Conservation (phyloP, 495 filamentous ascomycete species). For the Penicillium turbatum region DNA sequence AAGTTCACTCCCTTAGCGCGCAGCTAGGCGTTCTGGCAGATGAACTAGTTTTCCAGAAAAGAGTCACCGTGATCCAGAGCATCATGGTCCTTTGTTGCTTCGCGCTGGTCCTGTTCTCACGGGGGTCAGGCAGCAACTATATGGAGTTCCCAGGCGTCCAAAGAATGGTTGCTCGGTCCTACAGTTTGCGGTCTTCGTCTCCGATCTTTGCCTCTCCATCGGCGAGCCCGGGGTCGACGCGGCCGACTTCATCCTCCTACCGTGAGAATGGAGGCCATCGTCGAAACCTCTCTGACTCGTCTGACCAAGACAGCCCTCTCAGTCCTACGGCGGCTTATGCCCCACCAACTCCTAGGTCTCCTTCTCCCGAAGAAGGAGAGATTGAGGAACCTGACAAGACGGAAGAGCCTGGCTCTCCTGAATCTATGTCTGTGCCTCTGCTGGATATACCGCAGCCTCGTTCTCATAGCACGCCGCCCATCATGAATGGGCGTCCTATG, state of each 20-base stretch:
- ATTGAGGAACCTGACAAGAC: slow-evolving; percentile 11
- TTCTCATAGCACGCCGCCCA: slow-evolving; percentile 41
- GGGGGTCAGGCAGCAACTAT: slow-evolving; percentile 43
- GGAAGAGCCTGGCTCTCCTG: slow-evolving; percentile 12
- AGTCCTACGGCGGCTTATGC: slow-evolving; percentile 42
- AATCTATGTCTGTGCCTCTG: slow-evolving; percentile 20
- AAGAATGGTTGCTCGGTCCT: slow-evolving; percentile 52
- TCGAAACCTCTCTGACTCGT: slow-evolving; percentile 42
- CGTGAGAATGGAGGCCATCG: slow-evolving; percentile 29
- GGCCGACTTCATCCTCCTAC: slow-evolving; percentile 37
- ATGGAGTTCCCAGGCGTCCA: slow-evolving; percentile 55
- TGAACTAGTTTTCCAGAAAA: slow-evolving; percentile 92
- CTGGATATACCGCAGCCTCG: slow-evolving; percentile 25
- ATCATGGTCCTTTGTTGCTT: slow-evolving; percentile 84
- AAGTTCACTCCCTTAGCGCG: slow-evolving; percentile 75
- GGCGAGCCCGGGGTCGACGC: slow-evolving; percentile 42
- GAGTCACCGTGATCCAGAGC: slow-evolving; percentile 85
- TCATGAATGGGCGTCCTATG: slow-evolving; percentile 21
- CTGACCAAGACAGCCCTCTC: slow-evolving; percentile 26
- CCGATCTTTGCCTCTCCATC: slow-evolving; percentile 42
- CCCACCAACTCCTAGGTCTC: slow-evolving; percentile 47
- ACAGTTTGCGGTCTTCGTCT: slow-evolving; percentile 39
- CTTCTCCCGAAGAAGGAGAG: slow-evolving; percentile 23
- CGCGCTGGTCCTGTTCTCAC: slow-evolving; percentile 75
- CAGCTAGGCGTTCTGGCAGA: slow-evolving; percentile 84